These are phyloP conservation scores for Diaporthe aspalathi DNA, from an alignment of 2,329 filamentous ascomycete genomes.

Conservation along the genomic window DNA sequence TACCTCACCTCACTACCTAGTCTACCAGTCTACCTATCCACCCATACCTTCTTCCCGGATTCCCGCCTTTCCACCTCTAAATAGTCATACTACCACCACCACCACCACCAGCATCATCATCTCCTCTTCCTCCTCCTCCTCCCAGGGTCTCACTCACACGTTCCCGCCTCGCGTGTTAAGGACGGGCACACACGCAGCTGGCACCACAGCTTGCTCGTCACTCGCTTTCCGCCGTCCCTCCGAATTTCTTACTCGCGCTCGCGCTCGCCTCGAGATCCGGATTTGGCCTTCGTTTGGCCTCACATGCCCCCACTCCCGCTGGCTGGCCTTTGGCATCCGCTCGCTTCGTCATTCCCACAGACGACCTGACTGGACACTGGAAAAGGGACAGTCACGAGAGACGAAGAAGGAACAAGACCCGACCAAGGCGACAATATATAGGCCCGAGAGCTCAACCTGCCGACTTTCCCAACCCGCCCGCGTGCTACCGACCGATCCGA, in stretches of 20 bases:
- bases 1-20: neutral
- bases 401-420: neutral
- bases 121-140: too few species aligned
- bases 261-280: conserved; percentile 3
- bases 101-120: neutral
- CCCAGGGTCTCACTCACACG: neutral
- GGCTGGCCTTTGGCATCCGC: conserved; percentile 22
- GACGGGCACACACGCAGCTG: conserved; percentile 20
- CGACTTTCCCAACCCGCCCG: conserved; percentile 8
- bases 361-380: conserved; percentile 5
- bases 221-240: conserved; percentile 1
- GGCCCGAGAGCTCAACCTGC: conserved; percentile 12
- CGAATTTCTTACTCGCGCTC: conserved; percentile 3
- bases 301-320: conserved; percentile 15
- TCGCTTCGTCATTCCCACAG: conserved; percentile 8
- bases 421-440: conserved; percentile 15
- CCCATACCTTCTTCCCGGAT: neutral
- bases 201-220: conserved; percentile 8
- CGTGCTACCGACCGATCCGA: conserved; percentile 14
- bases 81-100: conserved; percentile 1
- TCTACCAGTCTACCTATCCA: neutral
- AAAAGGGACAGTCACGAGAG: neutral
- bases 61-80: conserved; percentile 8
- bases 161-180: conserved; percentile 16
- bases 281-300: conserved; percentile 13